Evolutionary conservation across 306 rosid species (phyloP).

Genomic region (Vigna reflexopilosa): DNA sequence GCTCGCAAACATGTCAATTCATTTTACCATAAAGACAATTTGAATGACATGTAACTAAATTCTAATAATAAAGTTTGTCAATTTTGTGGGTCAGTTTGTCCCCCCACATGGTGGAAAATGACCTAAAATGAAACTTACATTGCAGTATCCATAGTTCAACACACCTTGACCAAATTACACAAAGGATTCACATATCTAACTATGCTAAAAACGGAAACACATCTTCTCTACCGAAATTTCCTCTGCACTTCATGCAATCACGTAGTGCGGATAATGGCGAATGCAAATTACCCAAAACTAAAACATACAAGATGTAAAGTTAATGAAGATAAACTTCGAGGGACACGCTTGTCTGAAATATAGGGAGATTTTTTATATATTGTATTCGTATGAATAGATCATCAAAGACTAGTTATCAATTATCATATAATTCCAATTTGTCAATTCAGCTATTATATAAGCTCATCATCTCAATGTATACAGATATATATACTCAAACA

Average conservation of each 20-base stretch:
- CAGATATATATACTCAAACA: not conserved
- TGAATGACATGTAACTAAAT: constrained; percentile 3
- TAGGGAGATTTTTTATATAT: too few relatives aligned
- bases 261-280: constrained; percentile 1
- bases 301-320: not conserved
- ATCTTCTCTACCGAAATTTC: constrained; percentile 27
- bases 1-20: constrained; percentile 34
- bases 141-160: not conserved
- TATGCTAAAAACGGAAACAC: not conserved
- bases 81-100: constrained; percentile 49
- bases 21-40: constrained; percentile 32
- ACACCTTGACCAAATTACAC: constrained; percentile 10
- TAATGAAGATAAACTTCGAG: not conserved
- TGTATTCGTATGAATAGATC: too few relatives aligned
- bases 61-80: not conserved
- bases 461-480: not conserved
- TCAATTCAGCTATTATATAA: not conserved
- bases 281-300: not conserved
- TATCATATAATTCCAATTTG: constrained; percentile 11
- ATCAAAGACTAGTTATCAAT: too few relatives aligned
- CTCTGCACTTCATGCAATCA: constrained; percentile 40
- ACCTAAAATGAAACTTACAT: constrained; percentile 40
- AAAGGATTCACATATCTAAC: not conserved
- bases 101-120: constrained; percentile 41
- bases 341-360: too few relatives aligned